Evolutionary conservation across 495 filamentous ascomycete species (phyloP).

Genomic region (Lineolata rhizophorae): DNA sequence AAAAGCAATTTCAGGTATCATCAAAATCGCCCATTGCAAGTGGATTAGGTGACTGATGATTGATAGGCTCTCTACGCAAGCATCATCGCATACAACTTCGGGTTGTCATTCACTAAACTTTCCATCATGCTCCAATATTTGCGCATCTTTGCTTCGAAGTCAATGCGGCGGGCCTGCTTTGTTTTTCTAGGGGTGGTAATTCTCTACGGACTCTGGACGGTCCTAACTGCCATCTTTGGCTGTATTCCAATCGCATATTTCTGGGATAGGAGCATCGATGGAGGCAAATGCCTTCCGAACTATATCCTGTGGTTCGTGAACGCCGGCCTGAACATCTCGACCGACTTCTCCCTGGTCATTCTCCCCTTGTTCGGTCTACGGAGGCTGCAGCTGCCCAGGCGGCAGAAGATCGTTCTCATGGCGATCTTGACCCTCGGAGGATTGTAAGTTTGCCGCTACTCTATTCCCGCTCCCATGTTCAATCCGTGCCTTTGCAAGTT

Average conservation of each 20-base stretch:
- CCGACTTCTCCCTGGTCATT: conserved; percentile 25
- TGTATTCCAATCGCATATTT: conserved; percentile 13
- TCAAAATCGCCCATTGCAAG: too few relatives aligned
- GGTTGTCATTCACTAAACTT: conserved; percentile 10
- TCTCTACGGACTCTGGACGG: conserved; percentile 9
- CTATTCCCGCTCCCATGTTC: not conserved
- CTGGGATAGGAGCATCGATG: conserved; percentile 16
- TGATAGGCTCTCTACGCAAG: conserved; percentile 12
- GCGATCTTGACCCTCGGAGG: conserved; percentile 13
- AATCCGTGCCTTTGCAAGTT: not conserved
- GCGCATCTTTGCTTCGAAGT: conserved; percentile 8
- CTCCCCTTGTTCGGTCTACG: conserved; percentile 13
- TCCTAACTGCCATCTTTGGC: conserved; percentile 13
- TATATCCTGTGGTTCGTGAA: conserved; percentile 26
- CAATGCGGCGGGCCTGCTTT: conserved; percentile 8
- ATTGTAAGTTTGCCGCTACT: conserved; percentile 14
- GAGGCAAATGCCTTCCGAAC: conserved; percentile 22
- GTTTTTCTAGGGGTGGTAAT: conserved; percentile 8
- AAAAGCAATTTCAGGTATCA: too few relatives aligned
- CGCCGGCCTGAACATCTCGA: conserved; percentile 27
- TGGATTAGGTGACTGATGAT: too few relatives aligned
- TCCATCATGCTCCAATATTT: conserved; percentile 15
- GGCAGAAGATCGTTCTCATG: conserved; percentile 12
- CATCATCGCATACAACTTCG: conserved; percentile 11
- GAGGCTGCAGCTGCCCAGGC: conserved; percentile 9